Base-by-base conservation (phyloP, 2,329 filamentous ascomycete species). In the Ceratocystis eucalypticola region DNA sequence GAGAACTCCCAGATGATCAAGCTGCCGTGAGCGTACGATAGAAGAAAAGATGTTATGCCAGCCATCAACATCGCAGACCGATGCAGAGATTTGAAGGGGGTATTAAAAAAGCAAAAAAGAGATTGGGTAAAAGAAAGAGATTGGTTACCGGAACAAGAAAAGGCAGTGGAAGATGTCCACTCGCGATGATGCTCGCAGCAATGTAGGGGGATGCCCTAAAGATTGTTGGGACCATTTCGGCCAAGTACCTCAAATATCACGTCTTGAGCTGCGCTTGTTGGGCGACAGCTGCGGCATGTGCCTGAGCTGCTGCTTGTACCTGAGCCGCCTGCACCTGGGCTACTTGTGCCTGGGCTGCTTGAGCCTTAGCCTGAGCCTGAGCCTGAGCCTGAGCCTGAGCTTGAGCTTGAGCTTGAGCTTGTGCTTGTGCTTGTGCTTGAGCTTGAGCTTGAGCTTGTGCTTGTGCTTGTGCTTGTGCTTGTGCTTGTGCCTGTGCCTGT, bases 321-420 rank as follows among this genome's bases (percentile, higher is more conserved):
- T 61, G 57, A 17, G 55, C 37, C 10, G 37, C 37, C 37, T 41
- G 37, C 10, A 41, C 37, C 37, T 41, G 37, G 37, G 37, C 37
- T 41, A 12, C 55, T 30, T 61, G 55, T 2, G 63, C 53, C 17
- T 55, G 63, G 33, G 59, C 37, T 46, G n/a, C 30, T 6, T 67
- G 65, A 4, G 37, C 44, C 64, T 73, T 71, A 37, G 71, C 62
- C 22, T 50, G 20, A n/a, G 46, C 62, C 55, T 53, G 30, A 5
- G 71, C 70, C 59, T 71, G 70, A 28, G 70, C 69, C 33, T 74
- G 73, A 1, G 69, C 70, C 30, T 72, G 73, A 22, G 68, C 66
- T 20, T 69, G 69, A 6, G 69, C 68, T 55, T 48, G 45, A 25
- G 28, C 45, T 1, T 28, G 48, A 17, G 15, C 57, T n/a, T n/a